phyloP scores from a whole-genome alignment of 2,329 filamentous ascomycete species.

The Beauveria medogensis region DNA sequence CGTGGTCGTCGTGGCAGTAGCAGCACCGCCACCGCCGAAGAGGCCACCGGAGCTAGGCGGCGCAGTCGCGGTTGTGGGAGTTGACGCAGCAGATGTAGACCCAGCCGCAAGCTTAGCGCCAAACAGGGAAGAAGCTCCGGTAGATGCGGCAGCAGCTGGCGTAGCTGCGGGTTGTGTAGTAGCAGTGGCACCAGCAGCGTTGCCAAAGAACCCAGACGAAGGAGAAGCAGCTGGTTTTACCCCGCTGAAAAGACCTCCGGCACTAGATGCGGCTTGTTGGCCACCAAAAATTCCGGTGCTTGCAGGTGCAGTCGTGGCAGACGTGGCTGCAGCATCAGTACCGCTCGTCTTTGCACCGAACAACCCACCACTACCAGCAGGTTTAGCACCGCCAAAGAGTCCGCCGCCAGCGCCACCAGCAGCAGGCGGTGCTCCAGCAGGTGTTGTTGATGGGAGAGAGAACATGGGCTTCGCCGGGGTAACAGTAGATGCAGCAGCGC shows the following conservation, averaged over 20 bases:
- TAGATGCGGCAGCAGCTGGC: slow-evolving; percentile 15
- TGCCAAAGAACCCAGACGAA: slow-evolving; percentile 22
- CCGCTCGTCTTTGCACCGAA: slow-evolving; percentile 14
- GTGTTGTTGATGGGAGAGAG: slow-evolving; percentile 43
- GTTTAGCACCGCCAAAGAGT: slow-evolving; percentile 22
- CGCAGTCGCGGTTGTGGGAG: slow-evolving; percentile 15
- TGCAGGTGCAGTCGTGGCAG: slow-evolving; percentile 9
- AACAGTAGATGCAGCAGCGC: slow-evolving; percentile 21
- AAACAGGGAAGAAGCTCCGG: slow-evolving; percentile 16
- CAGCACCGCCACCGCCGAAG: slow-evolving; percentile 15
- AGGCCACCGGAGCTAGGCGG: slow-evolving; percentile 15
- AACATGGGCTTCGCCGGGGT: slow-evolving; percentile 40
- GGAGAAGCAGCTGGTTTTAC: slow-evolving; percentile 18
- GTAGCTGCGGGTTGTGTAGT: slow-evolving; percentile 19
- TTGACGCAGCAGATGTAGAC: slow-evolving; percentile 17
- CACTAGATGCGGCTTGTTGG: slow-evolving; percentile 11
- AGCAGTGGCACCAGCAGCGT: slow-evolving; percentile 21
- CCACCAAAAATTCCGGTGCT: slow-evolving; percentile 15
- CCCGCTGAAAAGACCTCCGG: slow-evolving; percentile 21
- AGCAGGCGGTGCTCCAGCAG: slow-evolving; percentile 45
- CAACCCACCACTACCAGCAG: slow-evolving; percentile 6
- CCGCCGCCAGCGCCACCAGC: slow-evolving; percentile 22
- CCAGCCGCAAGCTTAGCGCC: slow-evolving; percentile 16
- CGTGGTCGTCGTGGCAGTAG: slow-evolving; percentile 19
- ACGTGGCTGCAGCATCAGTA: slow-evolving; percentile 13